phyloP scores from a whole-genome alignment of 345 rosid species.

The Citropsis articulata region DNA sequence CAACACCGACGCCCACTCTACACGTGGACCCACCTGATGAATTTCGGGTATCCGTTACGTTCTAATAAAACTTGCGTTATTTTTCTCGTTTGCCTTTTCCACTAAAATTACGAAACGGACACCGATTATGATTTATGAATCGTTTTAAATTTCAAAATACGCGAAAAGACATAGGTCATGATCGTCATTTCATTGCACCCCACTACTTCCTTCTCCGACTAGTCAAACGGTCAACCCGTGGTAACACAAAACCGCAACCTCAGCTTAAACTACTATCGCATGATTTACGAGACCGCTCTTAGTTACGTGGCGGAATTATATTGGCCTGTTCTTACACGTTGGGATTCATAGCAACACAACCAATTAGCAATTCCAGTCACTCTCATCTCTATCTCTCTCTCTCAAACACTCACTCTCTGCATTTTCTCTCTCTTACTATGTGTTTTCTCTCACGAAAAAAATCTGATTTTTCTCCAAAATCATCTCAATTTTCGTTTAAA shows the following conservation, averaged over 20 bases:
- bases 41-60: constrained; percentile 28
- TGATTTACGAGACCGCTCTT: constrained; percentile 22
- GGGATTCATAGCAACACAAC: constrained; percentile 46
- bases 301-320: constrained; percentile 39
- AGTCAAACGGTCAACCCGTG: constrained; percentile 60
- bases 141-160: background rate
- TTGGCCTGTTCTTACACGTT: constrained; percentile 38
- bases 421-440: constrained; percentile 29
- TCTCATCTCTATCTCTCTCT: constrained; percentile 35
- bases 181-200: background rate
- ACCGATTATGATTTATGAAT: background rate
- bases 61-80: constrained; percentile 6
- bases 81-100: background rate
- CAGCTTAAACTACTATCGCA: constrained; percentile 11
- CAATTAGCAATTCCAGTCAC: constrained; percentile 48
- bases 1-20: constrained; percentile 38
- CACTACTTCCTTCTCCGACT: constrained; percentile 3
- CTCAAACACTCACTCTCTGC: constrained; percentile 17
- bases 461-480: constrained; percentile 30
- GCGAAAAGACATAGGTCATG: background rate
- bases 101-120: background rate
- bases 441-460: constrained; percentile 45
- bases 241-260: constrained; percentile 14
- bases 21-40: constrained; percentile 26
- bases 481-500: constrained; percentile 21